Evolutionary conservation across 2,329 filamentous ascomycete genomes (phyloP), one percentile per base, ranked within the genome.

Genomic region (Ophiostoma australiae): DNA sequence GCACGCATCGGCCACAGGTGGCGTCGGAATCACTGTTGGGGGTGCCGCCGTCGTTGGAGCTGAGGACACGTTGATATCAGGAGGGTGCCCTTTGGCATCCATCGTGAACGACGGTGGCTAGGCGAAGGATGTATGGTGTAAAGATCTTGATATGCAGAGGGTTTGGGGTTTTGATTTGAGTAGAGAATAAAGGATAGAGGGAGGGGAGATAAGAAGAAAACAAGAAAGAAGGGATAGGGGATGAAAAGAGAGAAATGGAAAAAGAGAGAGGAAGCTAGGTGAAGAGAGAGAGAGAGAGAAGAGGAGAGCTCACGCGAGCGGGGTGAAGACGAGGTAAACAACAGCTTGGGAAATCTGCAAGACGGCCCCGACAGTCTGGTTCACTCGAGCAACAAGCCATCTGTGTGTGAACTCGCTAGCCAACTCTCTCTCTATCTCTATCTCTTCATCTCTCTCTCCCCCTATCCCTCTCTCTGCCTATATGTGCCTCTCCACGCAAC

Each of bases 301-400:
- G 13, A 61, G n/a, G 27, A 11, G 27, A 61, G 58, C 6, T 3
- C 15, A 35, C 11, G 23, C 11, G 52, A 55, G 61, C n/a, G 61
- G 61, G 33, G 61, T 65, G 61, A 37, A 23, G 33, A 55, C 23
- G 58, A 63, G 52, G 58, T 63, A 63, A 63, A 63, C 58, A 63
- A 58, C 10, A 58, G 52, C 7, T 13, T 33, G 27, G 23, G 15
- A 33, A 63, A 17, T 5, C 13, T 35, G 27, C 11, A 17, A 58
- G 52, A 58, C n/a, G 4, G 27, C 35, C 27, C 58, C 58, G 58
- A 33, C 27, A 63, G 58, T 63, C 27, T 63, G 58, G 58, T 27
- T 33, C 58, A 33, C 10, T 15, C 13, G 3, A 17, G 23, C 44
- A 20, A 55, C 7, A 55, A 27, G 52, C 52, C 52, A 58, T 6